phyloP scores from a whole-genome alignment of 805 yeast genomes.

The Scheffersomyces spartinae region DNA sequence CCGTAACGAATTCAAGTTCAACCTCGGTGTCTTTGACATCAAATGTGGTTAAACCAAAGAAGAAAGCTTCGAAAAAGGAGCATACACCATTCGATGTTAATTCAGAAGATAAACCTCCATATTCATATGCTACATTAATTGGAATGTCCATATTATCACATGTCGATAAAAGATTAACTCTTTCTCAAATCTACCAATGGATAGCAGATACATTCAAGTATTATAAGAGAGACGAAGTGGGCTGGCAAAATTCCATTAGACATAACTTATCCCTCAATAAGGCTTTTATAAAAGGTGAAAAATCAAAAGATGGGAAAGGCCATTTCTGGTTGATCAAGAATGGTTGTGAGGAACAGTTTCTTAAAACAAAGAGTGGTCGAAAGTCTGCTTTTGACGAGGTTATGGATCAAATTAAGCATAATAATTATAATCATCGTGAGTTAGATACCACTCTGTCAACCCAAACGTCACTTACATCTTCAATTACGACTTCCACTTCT shows the following conservation, averaged over 20 bases:
- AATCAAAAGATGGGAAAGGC: conserved; percentile 83
- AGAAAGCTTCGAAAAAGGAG: conserved; percentile 17
- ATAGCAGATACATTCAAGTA: conserved; percentile 76
- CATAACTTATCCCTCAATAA: conserved; percentile 89
- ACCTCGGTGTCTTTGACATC: conserved; percentile 1
- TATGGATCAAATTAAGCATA: conserved; percentile 31
- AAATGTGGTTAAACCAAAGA: conserved; percentile 15
- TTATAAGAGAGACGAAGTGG: conserved; percentile 76
- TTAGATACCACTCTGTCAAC: too few relatives aligned
- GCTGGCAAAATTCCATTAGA: conserved; percentile 97
- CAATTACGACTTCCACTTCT: too few relatives aligned
- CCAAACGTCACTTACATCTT: too few relatives aligned
- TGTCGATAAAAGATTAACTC: conserved; percentile 66
- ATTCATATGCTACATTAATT: conserved; percentile 84
- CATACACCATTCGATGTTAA: conserved; percentile 29
- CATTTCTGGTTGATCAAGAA: conserved; percentile 87
- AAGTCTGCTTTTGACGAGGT: conserved; percentile 30
- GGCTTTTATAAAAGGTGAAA: conserved; percentile 83
- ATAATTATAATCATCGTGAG: too few relatives aligned
- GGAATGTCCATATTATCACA: conserved; percentile 87
- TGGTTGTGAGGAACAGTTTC: conserved; percentile 75
- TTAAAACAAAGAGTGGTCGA: conserved; percentile 44
- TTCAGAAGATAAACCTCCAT: conserved; percentile 75
- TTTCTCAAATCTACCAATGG: conserved; percentile 87
- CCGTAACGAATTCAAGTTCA: too few relatives aligned